Base-by-base conservation (phyloP, 768 basidiomycete species). In the Agaricus sinodeliciosus region DNA sequence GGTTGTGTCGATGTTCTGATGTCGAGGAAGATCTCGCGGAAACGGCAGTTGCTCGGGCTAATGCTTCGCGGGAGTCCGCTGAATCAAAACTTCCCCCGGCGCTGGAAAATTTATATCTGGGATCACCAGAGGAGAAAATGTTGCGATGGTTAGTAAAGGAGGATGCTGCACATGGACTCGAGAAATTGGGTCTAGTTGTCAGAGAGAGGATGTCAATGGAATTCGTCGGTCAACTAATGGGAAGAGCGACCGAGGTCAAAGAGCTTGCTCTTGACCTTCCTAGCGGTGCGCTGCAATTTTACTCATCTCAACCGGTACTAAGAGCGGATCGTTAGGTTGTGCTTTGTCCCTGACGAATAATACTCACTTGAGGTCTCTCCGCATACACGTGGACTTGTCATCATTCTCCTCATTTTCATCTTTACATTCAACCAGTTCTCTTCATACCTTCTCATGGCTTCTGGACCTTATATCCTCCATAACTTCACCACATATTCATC, bases 81-180 rank as follows among this genome's bases (percentile, higher is more conserved):
- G 1, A 12, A 5, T 1, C 9, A 8, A 37, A 3, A n/a, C 2
- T 53, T 16, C 44, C 51, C 3, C 2, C 19, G 43, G 28, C 51
- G 15, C 44, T 53, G 1, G 44, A 46, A 25, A 37, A 18, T 8
- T 22, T 53, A 36, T 53, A 26, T 28, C 25, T 53, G 6, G 35
- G 22, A 3, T 18, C 45, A 3, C 51, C 51, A 9, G 51, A 53
- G 36, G 51, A 46, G 16, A 26, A 35, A 15, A 53, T 53, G 44
- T 31, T 53, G 44, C 27, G 27, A 18, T 53, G 45, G 37, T 53
- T 53, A 9, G 25, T 39, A 8, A 3, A 13, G n/a, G 43, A 53
- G 16, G 36, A 45, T 4, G 43, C 51, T 6, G 37, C 27, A 8
- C 16, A 16, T 28, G 37, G 37, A 9, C 7, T 53, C 6, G 37